Evolutionary conservation across 1,139 yeast genomes (phyloP), one percentile per base, ranked within the genome.

Genomic region (Geotrichum reessii): DNA sequence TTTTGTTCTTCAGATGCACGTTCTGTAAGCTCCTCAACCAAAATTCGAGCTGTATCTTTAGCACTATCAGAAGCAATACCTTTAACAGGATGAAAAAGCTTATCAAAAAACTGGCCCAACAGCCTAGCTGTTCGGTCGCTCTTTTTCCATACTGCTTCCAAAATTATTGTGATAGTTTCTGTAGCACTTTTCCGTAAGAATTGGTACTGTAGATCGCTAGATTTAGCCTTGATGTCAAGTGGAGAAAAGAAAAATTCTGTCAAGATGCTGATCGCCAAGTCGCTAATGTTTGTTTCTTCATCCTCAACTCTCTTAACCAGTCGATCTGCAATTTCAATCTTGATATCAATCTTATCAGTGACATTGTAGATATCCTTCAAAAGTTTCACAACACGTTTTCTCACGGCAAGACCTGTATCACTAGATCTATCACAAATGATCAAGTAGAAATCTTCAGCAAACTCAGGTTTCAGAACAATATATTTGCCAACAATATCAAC

Each of bases 401-500:
- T 76, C 6, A 90, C 91, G 51, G 79, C 78, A 7, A 83, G 67
- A 61, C 95, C 87, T 14, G 80, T 80, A 66, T 88, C 95, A 62
- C 68, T 65, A 48, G 82, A 68, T 63, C 84, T 72, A 9, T 76
- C 78, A 53, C 84, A 76, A 9, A 87, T 73, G 11, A 81, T 76
- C 27, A 69, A 72, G 67, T 81, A 81, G 63, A 82, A 84, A 37
- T 78, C 79, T 11, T 74, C 73, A 28, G 80, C 75, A 25, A 78
- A 71, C 1, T 74, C 77, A 0, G 84, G 81, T 58, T 77, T 76
- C 1, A 74, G 64, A 2, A 70, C 64, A 53, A 86, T 68, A 62
- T 81, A 83, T 56, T 79, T 78, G 14, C 81, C 79, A 31, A 93
- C 72, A 55, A 90, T 76, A 51, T 88, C 95, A 28, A 89, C 73